phyloP scores from a whole-genome alignment of 1,284 basidiomycete genomes.

The Fomes fomentarius region DNA sequence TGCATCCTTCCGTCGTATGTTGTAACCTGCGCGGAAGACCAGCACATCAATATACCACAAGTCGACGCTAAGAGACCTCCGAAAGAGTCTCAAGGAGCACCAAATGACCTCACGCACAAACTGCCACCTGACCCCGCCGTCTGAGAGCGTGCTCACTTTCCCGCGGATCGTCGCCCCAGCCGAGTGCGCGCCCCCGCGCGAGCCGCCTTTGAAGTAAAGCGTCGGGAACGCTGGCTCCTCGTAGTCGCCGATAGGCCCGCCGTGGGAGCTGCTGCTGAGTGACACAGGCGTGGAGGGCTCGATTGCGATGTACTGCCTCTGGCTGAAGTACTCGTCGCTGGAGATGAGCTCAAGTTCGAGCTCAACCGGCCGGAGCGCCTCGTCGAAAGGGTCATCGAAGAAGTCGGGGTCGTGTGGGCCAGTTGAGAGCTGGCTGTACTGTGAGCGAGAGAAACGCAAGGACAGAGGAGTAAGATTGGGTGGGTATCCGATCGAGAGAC shows the following conservation, averaged over 20 bases:
- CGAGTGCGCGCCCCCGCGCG: constrained; percentile 44
- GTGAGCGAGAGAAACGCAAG: not conserved
- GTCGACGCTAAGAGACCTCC: not conserved
- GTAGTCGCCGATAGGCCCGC: constrained; percentile 18
- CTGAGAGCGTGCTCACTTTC: constrained; percentile 53
- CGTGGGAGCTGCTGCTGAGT: not conserved
- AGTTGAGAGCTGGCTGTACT: constrained; percentile 41
- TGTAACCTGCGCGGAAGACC: constrained; percentile 18
- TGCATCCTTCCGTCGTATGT: constrained; percentile 31
- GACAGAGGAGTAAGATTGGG: not conserved
- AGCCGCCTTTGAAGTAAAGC: constrained; percentile 56
- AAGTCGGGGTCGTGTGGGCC: constrained; percentile 48
- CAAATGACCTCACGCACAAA: constrained; percentile 52
- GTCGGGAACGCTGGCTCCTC: constrained; percentile 43
- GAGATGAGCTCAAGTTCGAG: constrained; percentile 53
- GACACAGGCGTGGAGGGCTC: not conserved
- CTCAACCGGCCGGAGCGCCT: constrained; percentile 65
- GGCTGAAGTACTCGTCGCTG: constrained; percentile 22
- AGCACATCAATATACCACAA: not conserved
- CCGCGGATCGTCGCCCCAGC: constrained; percentile 51
- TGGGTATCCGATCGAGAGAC: not conserved
- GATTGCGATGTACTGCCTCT: constrained; percentile 16
- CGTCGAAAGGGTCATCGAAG: constrained; percentile 62
- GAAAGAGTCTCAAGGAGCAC: not conserved
- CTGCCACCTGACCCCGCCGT: constrained; percentile 62